Evolutionary conservation across 2,329 filamentous ascomycete genomes (phyloP), one percentile per base, ranked within the genome.

Genomic region (Penicillium aurantiogriseum): DNA sequence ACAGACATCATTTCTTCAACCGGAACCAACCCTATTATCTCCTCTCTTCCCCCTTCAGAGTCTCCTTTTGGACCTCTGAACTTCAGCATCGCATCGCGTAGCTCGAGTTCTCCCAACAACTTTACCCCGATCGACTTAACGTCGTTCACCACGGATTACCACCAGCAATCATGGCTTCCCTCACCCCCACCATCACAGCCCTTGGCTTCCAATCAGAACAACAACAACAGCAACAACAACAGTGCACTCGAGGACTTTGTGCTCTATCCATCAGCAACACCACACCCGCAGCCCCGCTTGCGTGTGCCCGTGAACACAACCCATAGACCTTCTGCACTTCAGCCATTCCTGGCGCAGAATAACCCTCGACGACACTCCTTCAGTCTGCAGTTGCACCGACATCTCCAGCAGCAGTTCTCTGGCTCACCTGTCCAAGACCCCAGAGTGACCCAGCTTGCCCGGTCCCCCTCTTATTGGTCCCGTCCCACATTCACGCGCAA

Each of bases 131-230:
- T 74, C 75, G 74, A 77, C 76, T 55, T 73, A 50, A 72, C 71
- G 74, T 78, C 77, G 74, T 78, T 77, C 77, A 78, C 67, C 72
- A 79, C 77, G 77, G 77, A 80, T 78, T 70, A 72, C 67, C 69
- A 70, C 64, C 76, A 76, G 75, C 72, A 76, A 77, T 25, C 69
- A 80, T 80, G 77, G 77, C 77, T 74, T 73, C 70, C 76, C 70
- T 69, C 75, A 71, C 74, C 74, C 71, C 76, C 74, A 66, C 70
- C 68, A 54, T 64, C 67, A 63, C 74, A 75, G 76, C 76, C 76
- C 63, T 69, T 66, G 76, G 75, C 75, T 74, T 68, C 70, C 64
- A 67, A 67, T 68, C 62, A 63, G 67, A 72, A 65, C 68, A 67
- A 64, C 68, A 71, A 59, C 66, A 62, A 45, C 70, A 68, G 55